These are phyloP conservation scores for Zalaria sp. DNA, from an alignment of 2,329 filamentous ascomycete species.

Conservation along the genomic window DNA sequence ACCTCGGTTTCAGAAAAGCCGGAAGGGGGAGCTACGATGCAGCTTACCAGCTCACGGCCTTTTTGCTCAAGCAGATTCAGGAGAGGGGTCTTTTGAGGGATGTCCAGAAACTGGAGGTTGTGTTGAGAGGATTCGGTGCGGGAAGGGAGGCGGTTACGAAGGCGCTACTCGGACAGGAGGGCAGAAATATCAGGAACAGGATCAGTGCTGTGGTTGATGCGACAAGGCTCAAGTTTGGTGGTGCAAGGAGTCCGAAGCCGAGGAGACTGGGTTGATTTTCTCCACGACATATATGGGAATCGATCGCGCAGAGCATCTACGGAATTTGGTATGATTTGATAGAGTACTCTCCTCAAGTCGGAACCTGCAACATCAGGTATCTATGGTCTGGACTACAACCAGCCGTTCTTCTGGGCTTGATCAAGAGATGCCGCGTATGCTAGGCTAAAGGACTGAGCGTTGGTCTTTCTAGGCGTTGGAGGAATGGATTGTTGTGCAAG, in stretches of 20 bases:
- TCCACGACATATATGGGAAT: not conserved
- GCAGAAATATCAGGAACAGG: conserved; percentile 56
- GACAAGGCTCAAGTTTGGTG: conserved; percentile 90
- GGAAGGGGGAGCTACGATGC: conserved; percentile 76
- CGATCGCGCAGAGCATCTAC: too few relatives aligned
- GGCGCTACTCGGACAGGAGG: conserved; percentile 75
- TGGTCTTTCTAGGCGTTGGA: too few relatives aligned
- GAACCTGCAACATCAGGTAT: too few relatives aligned
- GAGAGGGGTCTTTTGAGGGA: conserved; percentile 65
- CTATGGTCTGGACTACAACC: too few relatives aligned
- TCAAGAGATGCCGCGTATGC: too few relatives aligned
- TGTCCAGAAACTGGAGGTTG: conserved; percentile 65
- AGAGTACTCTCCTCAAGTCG: too few relatives aligned
- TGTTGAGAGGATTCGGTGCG: conserved; percentile 70
- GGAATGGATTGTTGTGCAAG: too few relatives aligned
- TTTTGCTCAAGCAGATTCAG: conserved; percentile 70
- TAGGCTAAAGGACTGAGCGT: too few relatives aligned
- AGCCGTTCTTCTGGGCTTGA: too few relatives aligned
- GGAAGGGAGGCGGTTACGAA: conserved; percentile 85
- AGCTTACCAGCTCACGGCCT: conserved; percentile 76
- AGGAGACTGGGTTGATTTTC: conserved; percentile 57
- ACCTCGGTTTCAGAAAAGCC: conserved; percentile 81
- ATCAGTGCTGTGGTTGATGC: conserved; percentile 71
- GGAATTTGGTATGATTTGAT: too few relatives aligned
- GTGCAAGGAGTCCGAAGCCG: conserved; percentile 69